These are phyloP conservation scores for Cytospora piceicola DNA, from an alignment of 2,329 filamentous ascomycete species.

Conservation along the genomic window DNA sequence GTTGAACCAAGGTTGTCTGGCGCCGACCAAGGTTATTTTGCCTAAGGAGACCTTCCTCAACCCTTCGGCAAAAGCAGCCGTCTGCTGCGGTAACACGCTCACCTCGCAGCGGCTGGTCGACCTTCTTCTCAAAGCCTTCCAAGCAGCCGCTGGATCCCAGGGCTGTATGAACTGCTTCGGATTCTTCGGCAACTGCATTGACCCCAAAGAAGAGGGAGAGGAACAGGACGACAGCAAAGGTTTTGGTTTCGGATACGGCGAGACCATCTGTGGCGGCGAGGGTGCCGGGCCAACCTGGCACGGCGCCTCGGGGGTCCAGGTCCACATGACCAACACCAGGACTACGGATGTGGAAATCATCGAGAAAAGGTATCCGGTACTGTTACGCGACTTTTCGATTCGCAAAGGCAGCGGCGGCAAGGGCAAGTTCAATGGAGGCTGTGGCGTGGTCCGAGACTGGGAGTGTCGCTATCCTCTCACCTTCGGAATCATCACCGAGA, in stretches of 20 bases:
- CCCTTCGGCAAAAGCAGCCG: slow-evolving; percentile 37
- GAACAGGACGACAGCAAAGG: slow-evolving; percentile 7
- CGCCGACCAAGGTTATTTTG: slow-evolving; percentile 35
- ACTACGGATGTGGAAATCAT: slow-evolving; percentile 35
- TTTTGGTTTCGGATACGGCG: slow-evolving; percentile 25
- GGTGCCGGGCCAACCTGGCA: slow-evolving; percentile 33
- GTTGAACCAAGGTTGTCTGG: slow-evolving; percentile 40
- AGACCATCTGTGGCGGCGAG: slow-evolving; percentile 35
- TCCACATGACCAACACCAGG: slow-evolving; percentile 34
- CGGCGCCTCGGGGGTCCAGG: slow-evolving; percentile 33
- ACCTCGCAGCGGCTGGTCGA: slow-evolving; percentile 40
- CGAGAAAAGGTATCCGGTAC: slow-evolving; percentile 35
- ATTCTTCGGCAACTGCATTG: slow-evolving; percentile 36
- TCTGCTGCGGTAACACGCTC: slow-evolving; percentile 35
- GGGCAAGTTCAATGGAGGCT: slow-evolving; percentile 31
- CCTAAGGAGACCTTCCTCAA: slow-evolving; percentile 38
- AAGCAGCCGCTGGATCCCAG: slow-evolving; percentile 35
- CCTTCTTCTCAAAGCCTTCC: slow-evolving; percentile 39
- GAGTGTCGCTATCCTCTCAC: slow-evolving; percentile 22
- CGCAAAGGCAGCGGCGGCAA: slow-evolving; percentile 32
- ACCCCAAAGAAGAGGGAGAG: neutral
- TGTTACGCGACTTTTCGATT: slow-evolving; percentile 33
- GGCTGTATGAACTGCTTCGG: slow-evolving; percentile 37
- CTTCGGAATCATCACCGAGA: slow-evolving; percentile 26
- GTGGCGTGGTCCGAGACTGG: slow-evolving; percentile 34